phyloP scores from a whole-genome alignment of 768 basidiomycete species.

The Podaxis sp. region DNA sequence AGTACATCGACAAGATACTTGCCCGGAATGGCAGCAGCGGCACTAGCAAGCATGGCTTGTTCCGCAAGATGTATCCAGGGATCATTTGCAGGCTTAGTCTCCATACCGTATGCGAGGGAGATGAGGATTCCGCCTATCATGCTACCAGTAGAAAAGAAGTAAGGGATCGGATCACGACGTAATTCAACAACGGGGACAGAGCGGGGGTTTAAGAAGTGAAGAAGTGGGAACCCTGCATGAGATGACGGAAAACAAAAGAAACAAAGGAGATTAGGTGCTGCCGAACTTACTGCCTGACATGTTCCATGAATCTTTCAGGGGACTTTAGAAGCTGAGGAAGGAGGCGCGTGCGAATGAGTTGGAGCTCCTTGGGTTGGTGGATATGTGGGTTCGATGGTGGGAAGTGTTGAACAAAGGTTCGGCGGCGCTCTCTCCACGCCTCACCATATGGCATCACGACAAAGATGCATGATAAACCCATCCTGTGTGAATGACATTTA shows the following conservation, averaged over 20 bases:
- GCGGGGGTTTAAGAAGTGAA: neutral
- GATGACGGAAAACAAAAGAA: neutral
- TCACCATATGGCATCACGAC: slow-evolving; percentile 39
- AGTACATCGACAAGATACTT: slow-evolving; percentile 45
- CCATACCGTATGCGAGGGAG: slow-evolving; percentile 46
- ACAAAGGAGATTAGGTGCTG: neutral
- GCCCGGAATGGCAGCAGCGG: slow-evolving; percentile 38
- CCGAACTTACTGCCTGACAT: slow-evolving; percentile 37
- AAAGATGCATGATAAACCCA: slow-evolving; percentile 42
- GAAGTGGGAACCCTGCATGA: neutral
- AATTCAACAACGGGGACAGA: neutral
- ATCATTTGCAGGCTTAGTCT: slow-evolving; percentile 38
- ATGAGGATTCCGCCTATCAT: slow-evolving; percentile 41
- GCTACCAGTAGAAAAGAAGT: slow-evolving; percentile 22
- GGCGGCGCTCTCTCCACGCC: slow-evolving; percentile 40
- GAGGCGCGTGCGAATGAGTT: slow-evolving; percentile 13
- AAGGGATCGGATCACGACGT: neutral
- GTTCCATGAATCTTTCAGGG: slow-evolving; percentile 37
- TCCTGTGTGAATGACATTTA: slow-evolving; percentile 24
- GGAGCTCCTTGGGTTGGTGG: slow-evolving; percentile 29
- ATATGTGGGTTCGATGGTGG: slow-evolving; percentile 29
- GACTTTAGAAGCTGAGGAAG: slow-evolving; percentile 14
- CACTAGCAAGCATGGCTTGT: slow-evolving; percentile 33
- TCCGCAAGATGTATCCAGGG: slow-evolving; percentile 44
- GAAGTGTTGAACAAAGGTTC: slow-evolving; percentile 41